A percentile compares a stretch with the other conserved stretches of the same genome.
Conservation (phyloP, 2,329 filamentous ascomycete species). For the Blastomyces emzantsi region DNA sequence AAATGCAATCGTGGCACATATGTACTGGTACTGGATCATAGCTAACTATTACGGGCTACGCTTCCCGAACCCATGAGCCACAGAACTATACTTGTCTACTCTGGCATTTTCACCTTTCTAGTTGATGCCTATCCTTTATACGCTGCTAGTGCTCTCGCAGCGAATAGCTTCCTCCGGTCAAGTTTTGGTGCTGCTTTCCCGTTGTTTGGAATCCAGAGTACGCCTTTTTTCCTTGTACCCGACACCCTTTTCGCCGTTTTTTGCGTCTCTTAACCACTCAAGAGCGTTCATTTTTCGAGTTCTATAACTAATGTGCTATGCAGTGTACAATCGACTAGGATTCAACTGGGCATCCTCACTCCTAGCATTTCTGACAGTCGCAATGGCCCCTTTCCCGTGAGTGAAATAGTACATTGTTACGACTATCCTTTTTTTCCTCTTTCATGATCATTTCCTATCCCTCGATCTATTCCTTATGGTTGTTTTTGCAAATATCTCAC, state of each 20-base stretch:
- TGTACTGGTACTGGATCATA: not conserved
- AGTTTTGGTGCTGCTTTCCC: conserved; percentile 72
- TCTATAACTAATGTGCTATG: not conserved
- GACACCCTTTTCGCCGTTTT: not conserved
- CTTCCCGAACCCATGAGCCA: conserved; percentile 13
- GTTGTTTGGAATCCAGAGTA: conserved; percentile 57
- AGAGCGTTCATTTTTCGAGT: not conserved
- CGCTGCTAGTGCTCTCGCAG: conserved; percentile 59
- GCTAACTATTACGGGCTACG: not conserved
- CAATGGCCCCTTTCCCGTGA: conserved; percentile 40
- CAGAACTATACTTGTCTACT: conserved; percentile 69
- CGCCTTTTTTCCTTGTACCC: conserved; percentile 17
- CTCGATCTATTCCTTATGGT: not conserved
- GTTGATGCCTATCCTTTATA: conserved; percentile 50
- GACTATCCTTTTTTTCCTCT: not conserved
- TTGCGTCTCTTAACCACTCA: not conserved
- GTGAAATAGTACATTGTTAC: conserved; percentile 16
- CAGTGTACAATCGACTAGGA: conserved; percentile 40
- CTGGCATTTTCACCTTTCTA: conserved; percentile 80
- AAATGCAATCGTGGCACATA: not conserved
- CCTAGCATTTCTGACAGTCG: conserved; percentile 36
- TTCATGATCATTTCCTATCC: conserved; percentile 7
- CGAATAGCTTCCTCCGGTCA: conserved; percentile 71
- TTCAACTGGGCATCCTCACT: conserved; percentile 41
- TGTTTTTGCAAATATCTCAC: not conserved